Percentiles rank a stretch among this genome's conserved stretches.
Evolutionary conservation across 345 rosid genomes (phyloP).

Genomic region (Balakata baccata): DNA sequence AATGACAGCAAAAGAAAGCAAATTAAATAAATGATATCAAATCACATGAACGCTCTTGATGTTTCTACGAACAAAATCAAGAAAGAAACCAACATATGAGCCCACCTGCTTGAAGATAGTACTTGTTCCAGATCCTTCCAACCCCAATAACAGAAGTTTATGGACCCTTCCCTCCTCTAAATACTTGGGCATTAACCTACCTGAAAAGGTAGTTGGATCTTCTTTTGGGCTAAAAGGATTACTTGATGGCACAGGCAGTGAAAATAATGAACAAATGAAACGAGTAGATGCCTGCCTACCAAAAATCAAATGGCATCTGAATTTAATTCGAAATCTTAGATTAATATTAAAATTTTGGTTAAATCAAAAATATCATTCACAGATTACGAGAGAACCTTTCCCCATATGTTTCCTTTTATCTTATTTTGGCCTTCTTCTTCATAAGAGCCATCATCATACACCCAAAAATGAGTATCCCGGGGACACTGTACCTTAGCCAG

Average conservation of each 20-base stretch:
- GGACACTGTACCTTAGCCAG: slow-evolving; percentile 83
- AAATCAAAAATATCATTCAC: slow-evolving; percentile 1
- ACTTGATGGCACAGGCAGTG: slow-evolving; percentile 55
- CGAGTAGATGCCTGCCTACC: slow-evolving; percentile 66
- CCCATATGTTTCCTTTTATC: slow-evolving; percentile 89
- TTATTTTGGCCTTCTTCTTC: slow-evolving; percentile 97
- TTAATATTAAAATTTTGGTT: not conserved
- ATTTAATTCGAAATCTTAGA: slow-evolving; percentile 24
- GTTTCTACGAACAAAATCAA: not conserved
- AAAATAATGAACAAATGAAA: slow-evolving; percentile 49
- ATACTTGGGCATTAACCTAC: slow-evolving; percentile 44
- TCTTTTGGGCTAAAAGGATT: slow-evolving; percentile 41
- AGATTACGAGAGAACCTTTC: slow-evolving; percentile 55
- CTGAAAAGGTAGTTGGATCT: slow-evolving; percentile 37
- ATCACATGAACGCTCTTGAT: not conserved
- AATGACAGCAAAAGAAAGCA: not conserved
- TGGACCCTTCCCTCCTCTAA: slow-evolving; percentile 51
- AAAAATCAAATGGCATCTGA: slow-evolving; percentile 35
- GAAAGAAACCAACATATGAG: not conserved
- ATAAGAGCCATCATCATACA: slow-evolving; percentile 86
- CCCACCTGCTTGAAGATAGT: slow-evolving; percentile 63
- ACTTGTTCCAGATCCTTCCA: slow-evolving; percentile 61
- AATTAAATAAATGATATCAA: no score
- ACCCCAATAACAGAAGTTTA: slow-evolving; percentile 53
- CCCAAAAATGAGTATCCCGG: slow-evolving; percentile 86